These are phyloP conservation scores for Cerioporus squamosus DNA, from an alignment of 1,284 basidiomycete genomes.

Conservation along the genomic window DNA sequence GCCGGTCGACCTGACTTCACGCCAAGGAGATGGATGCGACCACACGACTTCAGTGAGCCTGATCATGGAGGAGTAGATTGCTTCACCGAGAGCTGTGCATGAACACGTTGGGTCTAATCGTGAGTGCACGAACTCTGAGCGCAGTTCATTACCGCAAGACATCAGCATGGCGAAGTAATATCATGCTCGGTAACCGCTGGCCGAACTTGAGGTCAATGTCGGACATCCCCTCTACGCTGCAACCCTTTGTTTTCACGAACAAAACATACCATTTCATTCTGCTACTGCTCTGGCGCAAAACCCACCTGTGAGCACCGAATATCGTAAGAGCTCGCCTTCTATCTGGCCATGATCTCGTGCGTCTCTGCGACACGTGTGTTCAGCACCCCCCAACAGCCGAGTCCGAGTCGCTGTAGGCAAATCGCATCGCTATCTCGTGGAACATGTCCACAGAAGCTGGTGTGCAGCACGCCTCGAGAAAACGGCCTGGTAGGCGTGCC, in stretches of 20 bases:
- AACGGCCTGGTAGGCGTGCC: conserved; percentile 31
- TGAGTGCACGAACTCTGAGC: conserved; percentile 7
- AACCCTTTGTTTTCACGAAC: no score
- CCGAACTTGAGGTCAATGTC: no score
- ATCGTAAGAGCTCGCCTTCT: conserved; percentile 1
- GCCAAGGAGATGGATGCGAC: background rate
- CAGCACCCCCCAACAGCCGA: conserved; percentile 20
- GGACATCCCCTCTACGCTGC: no score
- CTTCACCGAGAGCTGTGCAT: background rate
- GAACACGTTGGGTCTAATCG: conserved; percentile 4
- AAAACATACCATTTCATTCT: no score
- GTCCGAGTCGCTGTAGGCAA: conserved; percentile 24
- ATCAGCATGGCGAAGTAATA: conserved; percentile 10
- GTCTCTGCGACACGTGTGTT: conserved; percentile 30
- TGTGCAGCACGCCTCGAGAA: conserved; percentile 33
- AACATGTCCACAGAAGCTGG: conserved; percentile 15
- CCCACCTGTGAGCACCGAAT: background rate
- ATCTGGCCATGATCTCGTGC: conserved; percentile 16
- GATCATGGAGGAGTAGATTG: background rate
- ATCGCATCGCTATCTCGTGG: conserved; percentile 30
- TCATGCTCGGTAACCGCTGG: background rate
- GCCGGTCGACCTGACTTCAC: no score
- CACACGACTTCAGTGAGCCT: background rate
- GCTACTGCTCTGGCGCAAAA: no score
- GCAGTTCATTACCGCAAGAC: conserved; percentile 26